Percentiles rank a stretch among this genome's conserved stretches.
phyloP scores from a whole-genome alignment of 331 rosid genomes.

The Rhamnella rubrinervis region DNA sequence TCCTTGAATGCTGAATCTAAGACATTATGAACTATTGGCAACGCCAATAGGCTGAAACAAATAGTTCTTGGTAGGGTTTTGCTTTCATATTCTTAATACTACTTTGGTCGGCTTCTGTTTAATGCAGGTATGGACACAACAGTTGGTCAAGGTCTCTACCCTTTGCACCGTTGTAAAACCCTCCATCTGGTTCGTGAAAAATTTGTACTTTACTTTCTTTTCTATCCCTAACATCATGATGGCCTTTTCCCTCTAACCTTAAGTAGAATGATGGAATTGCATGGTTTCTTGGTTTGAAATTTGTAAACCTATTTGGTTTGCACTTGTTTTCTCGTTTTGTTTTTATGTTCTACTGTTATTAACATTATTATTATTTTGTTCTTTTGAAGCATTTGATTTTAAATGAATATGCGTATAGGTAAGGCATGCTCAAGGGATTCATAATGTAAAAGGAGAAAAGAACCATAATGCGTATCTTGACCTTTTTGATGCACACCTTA shows the following conservation, averaged over 20 bases:
- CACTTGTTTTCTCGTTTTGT: neutral
- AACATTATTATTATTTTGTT: neutral
- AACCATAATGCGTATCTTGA: slow-evolving; percentile 52
- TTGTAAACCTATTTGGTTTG: neutral
- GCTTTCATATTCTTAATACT: neutral
- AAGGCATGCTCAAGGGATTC: slow-evolving; percentile 90
- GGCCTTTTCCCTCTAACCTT: too few relatives aligned
- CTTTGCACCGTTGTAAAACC: slow-evolving; percentile 72
- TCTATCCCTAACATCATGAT: too few relatives aligned
- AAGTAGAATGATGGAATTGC: too few relatives aligned
- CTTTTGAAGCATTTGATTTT: neutral
- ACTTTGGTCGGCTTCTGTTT: neutral
- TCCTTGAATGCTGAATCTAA: too few relatives aligned
- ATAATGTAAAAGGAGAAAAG: slow-evolving; percentile 76
- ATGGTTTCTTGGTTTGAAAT: too few relatives aligned
- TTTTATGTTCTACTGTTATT: neutral
- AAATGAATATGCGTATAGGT: slow-evolving; percentile 44
- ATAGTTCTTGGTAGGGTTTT: neutral
- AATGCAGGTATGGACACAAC: slow-evolving; percentile 67
- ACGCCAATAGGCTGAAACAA: too few relatives aligned
- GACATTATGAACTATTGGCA: too few relatives aligned
- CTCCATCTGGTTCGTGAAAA: slow-evolving; percentile 68
- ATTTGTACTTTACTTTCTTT: neutral
- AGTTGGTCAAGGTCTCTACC: slow-evolving; percentile 51
- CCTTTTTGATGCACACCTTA: slow-evolving; percentile 72